Evolutionary conservation across 83 land plant species (phyloP).

Genomic region (Thuja plicata): DNA sequence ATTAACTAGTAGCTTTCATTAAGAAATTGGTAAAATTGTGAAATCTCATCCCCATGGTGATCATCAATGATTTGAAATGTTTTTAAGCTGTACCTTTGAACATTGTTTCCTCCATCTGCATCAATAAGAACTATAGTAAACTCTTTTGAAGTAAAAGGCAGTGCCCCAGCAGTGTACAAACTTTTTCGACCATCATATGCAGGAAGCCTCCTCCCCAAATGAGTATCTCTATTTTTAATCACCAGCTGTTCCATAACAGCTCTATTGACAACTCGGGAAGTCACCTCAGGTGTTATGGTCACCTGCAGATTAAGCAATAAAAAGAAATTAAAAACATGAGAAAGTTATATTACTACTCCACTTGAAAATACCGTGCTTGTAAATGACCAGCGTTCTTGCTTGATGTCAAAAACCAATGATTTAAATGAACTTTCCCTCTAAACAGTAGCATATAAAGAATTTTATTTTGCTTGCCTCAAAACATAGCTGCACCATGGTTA

Average conservation of each 20-base stretch:
- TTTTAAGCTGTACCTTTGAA: slow-evolving; percentile 15
- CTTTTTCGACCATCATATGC: slow-evolving; percentile 92
- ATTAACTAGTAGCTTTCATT: neutral
- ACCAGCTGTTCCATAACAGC: slow-evolving; percentile 86
- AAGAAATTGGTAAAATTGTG: neutral
- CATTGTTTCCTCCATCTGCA: slow-evolving; percentile 70
- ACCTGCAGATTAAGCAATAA: slow-evolving; percentile 44
- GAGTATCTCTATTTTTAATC: slow-evolving; percentile 52
- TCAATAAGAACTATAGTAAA: slow-evolving; percentile 62
- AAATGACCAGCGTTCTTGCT: neutral
- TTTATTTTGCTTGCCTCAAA: too few relatives aligned
- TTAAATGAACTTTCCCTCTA: neutral
- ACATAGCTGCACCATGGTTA: too few relatives aligned
- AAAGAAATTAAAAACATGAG: neutral
- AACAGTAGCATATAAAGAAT: neutral
- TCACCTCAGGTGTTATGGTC: slow-evolving; percentile 79
- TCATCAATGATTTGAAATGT: neutral
- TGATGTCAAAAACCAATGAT: neutral
- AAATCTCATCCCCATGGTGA: neutral
- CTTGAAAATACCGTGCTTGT: neutral
- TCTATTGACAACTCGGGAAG: slow-evolving; percentile 76
- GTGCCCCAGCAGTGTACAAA: slow-evolving; percentile 85
- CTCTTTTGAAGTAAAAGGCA: slow-evolving; percentile 74
- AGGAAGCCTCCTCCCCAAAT: slow-evolving; percentile 76
- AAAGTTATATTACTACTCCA: neutral